Conservation (phyloP, 2,329 filamentous ascomycete species). For the Tolypocladium guangdongense region DNA sequence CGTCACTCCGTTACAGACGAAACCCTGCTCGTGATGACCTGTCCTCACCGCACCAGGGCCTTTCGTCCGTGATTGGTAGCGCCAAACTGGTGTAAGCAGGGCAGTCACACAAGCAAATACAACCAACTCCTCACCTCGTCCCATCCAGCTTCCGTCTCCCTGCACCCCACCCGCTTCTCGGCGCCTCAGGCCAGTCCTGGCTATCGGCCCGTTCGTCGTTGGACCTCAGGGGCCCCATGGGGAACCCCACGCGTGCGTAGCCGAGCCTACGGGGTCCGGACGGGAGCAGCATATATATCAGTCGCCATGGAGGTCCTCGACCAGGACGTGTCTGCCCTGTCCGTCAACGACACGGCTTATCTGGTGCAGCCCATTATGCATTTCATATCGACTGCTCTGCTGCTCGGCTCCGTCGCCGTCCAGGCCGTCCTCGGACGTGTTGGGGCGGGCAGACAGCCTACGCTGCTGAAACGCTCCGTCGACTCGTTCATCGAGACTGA, state of each 20-base stretch:
- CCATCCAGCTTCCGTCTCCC: too few relatives aligned
- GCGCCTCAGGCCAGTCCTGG: background rate
- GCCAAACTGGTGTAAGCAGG: background rate
- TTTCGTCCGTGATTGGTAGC: background rate
- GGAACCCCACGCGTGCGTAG: background rate
- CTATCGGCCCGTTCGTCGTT: background rate
- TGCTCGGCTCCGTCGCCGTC: constrained; percentile 39
- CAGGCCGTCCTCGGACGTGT: constrained; percentile 40
- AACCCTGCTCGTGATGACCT: background rate
- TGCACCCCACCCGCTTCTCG: background rate
- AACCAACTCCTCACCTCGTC: background rate
- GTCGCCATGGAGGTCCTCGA: constrained; percentile 14
- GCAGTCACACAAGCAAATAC: background rate
- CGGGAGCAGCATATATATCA: constrained; percentile 10
- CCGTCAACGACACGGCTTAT: constrained; percentile 16
- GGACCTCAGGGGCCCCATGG: background rate
- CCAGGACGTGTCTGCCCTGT: constrained; percentile 13
- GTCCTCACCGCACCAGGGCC: background rate
- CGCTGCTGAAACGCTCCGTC: constrained; percentile 35
- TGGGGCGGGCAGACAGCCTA: constrained; percentile 12
- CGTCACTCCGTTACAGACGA: background rate
- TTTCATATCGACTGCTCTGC: constrained; percentile 35
- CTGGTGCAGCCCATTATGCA: constrained; percentile 35
- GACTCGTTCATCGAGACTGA: constrained; percentile 43
- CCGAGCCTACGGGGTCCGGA: background rate